phyloP scores from a whole-genome alignment of 164 flowering plant species.

The Berberis thunbergii region DNA sequence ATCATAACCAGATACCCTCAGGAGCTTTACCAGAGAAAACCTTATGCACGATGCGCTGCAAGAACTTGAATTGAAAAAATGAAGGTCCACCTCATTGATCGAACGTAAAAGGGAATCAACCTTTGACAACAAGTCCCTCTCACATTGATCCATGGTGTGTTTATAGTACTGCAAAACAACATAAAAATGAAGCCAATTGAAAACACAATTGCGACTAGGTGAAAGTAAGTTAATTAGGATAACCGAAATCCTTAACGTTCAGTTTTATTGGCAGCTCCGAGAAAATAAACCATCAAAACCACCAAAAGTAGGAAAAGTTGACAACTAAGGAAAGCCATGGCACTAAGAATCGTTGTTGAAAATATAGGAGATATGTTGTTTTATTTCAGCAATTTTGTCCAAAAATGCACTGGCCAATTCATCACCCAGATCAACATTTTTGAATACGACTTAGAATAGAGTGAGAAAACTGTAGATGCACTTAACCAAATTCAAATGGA shows the following conservation, averaged over 20 bases:
- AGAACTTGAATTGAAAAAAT: slow-evolving; percentile 31
- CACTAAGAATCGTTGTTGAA: no score
- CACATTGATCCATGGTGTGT: slow-evolving; percentile 43
- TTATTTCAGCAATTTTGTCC: no score
- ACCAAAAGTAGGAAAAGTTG: no score
- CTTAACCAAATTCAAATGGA: neutral
- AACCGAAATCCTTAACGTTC: no score
- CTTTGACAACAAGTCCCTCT: slow-evolving; percentile 47
- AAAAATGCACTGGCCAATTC: no score
- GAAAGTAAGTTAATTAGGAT: no score
- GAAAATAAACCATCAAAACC: no score
- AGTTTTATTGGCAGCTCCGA: no score
- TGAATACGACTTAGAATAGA: neutral
- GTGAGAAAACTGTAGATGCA: neutral
- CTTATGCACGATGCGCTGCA: slow-evolving; percentile 79
- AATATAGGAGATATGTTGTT: no score
- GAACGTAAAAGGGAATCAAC: slow-evolving; percentile 55
- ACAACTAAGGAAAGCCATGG: no score
- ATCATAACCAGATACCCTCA: slow-evolving; percentile 72
- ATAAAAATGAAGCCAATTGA: neutral
- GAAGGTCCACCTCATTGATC: slow-evolving; percentile 47
- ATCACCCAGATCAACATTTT: no score
- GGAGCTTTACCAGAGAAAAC: slow-evolving; percentile 57
- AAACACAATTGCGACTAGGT: neutral
- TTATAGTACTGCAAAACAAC: slow-evolving; percentile 41